phyloP scores from a whole-genome alignment of 2,329 filamentous ascomycete genomes.

The Clonostachys rosea region DNA sequence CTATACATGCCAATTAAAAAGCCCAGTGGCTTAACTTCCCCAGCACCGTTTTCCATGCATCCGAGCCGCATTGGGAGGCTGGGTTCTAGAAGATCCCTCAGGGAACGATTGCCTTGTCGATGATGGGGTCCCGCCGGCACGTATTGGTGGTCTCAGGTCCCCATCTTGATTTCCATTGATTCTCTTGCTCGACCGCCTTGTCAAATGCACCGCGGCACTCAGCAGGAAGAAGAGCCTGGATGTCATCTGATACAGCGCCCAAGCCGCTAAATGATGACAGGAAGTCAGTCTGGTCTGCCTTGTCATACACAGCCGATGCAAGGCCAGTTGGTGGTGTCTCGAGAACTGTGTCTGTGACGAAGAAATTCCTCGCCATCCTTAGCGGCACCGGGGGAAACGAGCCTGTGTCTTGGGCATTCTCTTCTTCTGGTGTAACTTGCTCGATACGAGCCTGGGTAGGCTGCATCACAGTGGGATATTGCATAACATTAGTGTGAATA shows the following conservation, averaged over 20 bases:
- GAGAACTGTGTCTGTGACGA: constrained; percentile 49
- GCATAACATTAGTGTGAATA: constrained; percentile 87
- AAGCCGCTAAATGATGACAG: constrained; percentile 55
- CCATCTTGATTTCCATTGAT: constrained; percentile 72
- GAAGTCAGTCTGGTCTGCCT: constrained; percentile 38
- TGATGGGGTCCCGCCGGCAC: constrained; percentile 45
- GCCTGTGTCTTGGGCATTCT: constrained; percentile 8
- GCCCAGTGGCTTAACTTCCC: not conserved
- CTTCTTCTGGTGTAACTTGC: constrained; percentile 49
- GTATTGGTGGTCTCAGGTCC: constrained; percentile 58
- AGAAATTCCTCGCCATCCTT: constrained; percentile 50
- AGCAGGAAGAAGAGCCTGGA: constrained; percentile 60
- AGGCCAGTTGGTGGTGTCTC: constrained; percentile 45
- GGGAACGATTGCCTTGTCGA: constrained; percentile 62
- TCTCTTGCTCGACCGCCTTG: constrained; percentile 58
- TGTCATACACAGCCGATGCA: constrained; percentile 36
- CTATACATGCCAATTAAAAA: not conserved
- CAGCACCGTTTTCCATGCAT: not conserved
- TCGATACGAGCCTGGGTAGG: constrained; percentile 84
- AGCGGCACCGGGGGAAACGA: constrained; percentile 29
- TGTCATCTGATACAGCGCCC: constrained; percentile 57
- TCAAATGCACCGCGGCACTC: constrained; percentile 73
- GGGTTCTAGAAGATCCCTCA: constrained; percentile 36
- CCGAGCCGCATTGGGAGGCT: not conserved
- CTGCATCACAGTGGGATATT: constrained; percentile 84